A percentile compares a stretch with the other conserved stretches of the same genome.
Conservation (phyloP, 495 filamentous ascomycete genomes). For the Penicillium simplicissimum region DNA sequence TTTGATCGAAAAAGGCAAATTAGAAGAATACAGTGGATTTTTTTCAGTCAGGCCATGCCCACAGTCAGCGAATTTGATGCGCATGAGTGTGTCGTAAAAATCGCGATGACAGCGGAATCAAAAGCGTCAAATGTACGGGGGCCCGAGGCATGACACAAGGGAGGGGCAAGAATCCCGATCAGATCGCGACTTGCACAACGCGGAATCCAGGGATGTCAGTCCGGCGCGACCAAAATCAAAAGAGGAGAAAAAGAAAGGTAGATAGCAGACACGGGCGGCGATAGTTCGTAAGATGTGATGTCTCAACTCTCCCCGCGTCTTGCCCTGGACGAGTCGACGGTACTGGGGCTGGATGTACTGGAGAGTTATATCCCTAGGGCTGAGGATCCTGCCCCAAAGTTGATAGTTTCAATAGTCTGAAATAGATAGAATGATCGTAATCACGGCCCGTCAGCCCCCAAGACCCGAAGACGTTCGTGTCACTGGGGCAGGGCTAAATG, state of each 20-base stretch:
- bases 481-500: conserved; percentile 18
- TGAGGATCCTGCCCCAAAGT: conserved; percentile 1
- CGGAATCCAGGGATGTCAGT: conserved; percentile 29
- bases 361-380: conserved; percentile 1
- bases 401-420: not conserved
- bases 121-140: conserved; percentile 16
- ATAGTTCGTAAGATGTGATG: conserved; percentile 20
- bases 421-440: conserved; percentile 8
- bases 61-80: conserved; percentile 10
- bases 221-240: conserved; percentile 5
- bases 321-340: conserved; percentile 7
- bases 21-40: not conserved
- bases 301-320: conserved; percentile 28
- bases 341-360: conserved; percentile 14
- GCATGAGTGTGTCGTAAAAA: conserved; percentile 19
- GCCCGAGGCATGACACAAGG: conserved; percentile 28
- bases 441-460: conserved; percentile 21
- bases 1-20: conserved; percentile 10
- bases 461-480: conserved; percentile 13
- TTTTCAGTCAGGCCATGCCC: conserved; percentile 26
- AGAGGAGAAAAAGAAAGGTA: not conserved
- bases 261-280: not conserved
- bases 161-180: conserved; percentile 26
- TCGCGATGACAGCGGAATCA: conserved; percentile 11
- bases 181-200: conserved; percentile 12